Evolutionary conservation across 257 asterid genomes (phyloP).

Genomic region (Anisodus tanguticus): DNA sequence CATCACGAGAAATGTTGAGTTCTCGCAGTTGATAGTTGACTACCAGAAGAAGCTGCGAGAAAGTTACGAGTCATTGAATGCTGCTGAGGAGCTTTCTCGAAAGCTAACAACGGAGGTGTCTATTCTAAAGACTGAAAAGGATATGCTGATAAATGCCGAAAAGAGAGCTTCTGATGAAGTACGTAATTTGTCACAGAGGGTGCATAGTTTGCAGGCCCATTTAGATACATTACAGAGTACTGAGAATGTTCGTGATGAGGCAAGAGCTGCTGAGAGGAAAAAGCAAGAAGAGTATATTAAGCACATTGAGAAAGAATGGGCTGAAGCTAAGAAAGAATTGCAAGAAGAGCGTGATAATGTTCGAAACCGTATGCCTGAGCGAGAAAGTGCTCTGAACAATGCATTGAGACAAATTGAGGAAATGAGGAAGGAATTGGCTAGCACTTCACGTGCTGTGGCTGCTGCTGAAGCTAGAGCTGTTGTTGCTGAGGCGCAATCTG

Average conservation of each 20-base stretch:
- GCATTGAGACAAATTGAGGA: slow-evolving; percentile 72
- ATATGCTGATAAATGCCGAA: slow-evolving; percentile 70
- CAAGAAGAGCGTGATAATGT: slow-evolving; percentile 77
- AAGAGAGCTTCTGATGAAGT: slow-evolving; percentile 92
- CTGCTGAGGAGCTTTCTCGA: slow-evolving; percentile 68
- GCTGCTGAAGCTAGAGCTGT: slow-evolving; percentile 88
- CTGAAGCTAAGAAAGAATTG: slow-evolving; percentile 85
- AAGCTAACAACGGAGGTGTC: slow-evolving; percentile 87
- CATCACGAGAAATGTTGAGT: slow-evolving; percentile 78
- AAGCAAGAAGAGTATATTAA: slow-evolving; percentile 67
- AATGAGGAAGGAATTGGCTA: slow-evolving; percentile 60
- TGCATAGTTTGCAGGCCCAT: slow-evolving; percentile 86
- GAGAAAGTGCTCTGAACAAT: slow-evolving; percentile 62
- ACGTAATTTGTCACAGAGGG: slow-evolving; percentile 81
- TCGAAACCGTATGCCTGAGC: slow-evolving; percentile 67
- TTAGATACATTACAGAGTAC: slow-evolving; percentile 85
- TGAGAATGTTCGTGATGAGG: slow-evolving; percentile 91
- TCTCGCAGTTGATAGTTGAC: slow-evolving; percentile 77
- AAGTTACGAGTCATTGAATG: slow-evolving; percentile 67
- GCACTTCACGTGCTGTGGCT: slow-evolving; percentile 64
- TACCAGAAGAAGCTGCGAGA: slow-evolving; percentile 86
- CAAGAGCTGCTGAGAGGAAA: slow-evolving; percentile 75
- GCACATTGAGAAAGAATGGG: slow-evolving; percentile 93
- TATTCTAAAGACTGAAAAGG: slow-evolving; percentile 77
- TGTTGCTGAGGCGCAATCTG: slow-evolving; percentile 81